These are phyloP conservation scores for Mortierella sp. DNA, from an alignment of 371 early-diverging fungal genomes.

Conservation along the genomic window DNA sequence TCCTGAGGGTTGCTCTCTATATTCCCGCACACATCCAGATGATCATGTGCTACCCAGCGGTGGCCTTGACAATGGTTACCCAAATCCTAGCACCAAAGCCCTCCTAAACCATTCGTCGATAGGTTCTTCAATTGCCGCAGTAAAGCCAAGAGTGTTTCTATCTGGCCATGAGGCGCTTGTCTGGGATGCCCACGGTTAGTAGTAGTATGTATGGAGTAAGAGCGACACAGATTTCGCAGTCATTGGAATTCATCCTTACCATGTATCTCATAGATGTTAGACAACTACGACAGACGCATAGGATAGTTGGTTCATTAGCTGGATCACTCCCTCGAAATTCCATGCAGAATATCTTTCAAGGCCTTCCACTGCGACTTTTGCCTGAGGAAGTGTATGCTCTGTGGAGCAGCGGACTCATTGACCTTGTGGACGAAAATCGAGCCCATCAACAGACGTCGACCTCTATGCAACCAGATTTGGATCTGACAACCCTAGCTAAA, in stretches of 20 bases:
- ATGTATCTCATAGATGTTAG: conserved; percentile 25
- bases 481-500: background rate
- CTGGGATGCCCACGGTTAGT: conserved; percentile 41
- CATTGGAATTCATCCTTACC: background rate
- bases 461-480: background rate
- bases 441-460: conserved; percentile 5
- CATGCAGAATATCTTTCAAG: conserved; percentile 55
- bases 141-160: conserved; percentile 27
- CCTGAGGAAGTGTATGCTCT: conserved; percentile 39
- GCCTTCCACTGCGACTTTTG: conserved; percentile 38
- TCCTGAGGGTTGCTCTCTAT: background rate
- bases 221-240: no score
- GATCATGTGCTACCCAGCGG: background rate
- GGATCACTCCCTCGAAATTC: conserved; percentile 46
- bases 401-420: conserved; percentile 18
- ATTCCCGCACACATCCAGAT: background rate
- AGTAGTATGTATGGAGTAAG: background rate
- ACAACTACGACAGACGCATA: conserved; percentile 18
- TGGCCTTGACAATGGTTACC: background rate
- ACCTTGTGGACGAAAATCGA: conserved; percentile 20
- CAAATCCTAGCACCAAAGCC: background rate
- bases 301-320: conserved; percentile 37
- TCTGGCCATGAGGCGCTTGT: conserved; percentile 33
- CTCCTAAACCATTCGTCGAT: no score
- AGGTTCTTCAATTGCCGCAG: background rate